These are phyloP conservation scores for Symbiodinium pilosum DNA, from an alignment of 73 alveolate genomes.

Conservation along the genomic window DNA sequence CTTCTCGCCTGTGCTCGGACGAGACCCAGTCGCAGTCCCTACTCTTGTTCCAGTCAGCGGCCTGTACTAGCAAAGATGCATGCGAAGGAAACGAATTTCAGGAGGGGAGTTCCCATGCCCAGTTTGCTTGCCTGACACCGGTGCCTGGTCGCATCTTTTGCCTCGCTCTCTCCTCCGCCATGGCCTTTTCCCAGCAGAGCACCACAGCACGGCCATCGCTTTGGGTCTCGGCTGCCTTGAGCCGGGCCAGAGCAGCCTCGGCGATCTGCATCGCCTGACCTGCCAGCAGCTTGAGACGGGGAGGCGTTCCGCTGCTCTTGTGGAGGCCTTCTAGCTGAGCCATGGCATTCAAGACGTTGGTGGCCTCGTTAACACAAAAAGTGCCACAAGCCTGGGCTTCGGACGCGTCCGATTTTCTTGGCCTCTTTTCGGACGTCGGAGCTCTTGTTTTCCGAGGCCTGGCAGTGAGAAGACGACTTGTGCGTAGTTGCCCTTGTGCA, in stretches of 20 bases:
- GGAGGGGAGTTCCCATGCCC: neutral
- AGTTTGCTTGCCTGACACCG: conserved; percentile 46
- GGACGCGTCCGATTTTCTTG: neutral
- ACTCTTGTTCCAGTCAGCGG: neutral
- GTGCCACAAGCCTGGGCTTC: neutral
- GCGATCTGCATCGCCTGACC: conserved; percentile 41
- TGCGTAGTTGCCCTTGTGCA: no score
- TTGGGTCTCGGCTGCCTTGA: neutral
- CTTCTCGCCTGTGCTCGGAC: neutral
- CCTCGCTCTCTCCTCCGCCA: conserved; percentile 54
- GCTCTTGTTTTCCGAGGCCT: conserved; percentile 70
- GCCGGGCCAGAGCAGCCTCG: conserved; percentile 37
- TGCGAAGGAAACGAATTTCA: neutral
- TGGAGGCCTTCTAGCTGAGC: conserved; percentile 30
- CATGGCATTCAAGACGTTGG: conserved; percentile 33
- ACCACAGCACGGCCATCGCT: no score
- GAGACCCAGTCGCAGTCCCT: neutral
- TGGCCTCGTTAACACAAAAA: neutral
- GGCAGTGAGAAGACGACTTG: neutral
- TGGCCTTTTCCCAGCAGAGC: neutral
- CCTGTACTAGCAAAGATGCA: neutral
- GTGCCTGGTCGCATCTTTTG: conserved; percentile 89
- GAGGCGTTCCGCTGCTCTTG: neutral
- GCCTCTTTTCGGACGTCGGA: conserved; percentile 45
- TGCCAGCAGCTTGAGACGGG: neutral